phyloP scores from a whole-genome alignment of 768 basidiomycete genomes.

The Trametes cinnabarina region DNA sequence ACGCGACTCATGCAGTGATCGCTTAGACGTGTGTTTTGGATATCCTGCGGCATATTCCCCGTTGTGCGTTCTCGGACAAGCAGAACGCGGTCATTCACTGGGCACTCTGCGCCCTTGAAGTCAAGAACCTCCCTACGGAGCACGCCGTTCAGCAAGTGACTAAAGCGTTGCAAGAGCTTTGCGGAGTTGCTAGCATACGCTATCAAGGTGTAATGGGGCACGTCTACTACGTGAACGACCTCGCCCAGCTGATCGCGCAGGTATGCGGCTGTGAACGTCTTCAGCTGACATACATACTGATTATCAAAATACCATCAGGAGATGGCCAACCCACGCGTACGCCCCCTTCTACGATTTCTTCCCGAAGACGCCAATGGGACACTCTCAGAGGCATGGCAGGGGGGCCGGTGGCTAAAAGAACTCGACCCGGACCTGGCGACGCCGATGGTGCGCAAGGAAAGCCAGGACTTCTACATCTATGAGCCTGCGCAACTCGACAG shows the following conservation, averaged over 20 bases:
- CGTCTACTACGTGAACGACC: slow-evolving; percentile 3
- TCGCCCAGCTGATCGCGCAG: slow-evolving; percentile 1
- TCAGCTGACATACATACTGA: background rate
- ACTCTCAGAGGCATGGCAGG: slow-evolving; percentile 2
- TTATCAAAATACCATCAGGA: no score
- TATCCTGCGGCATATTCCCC: no score
- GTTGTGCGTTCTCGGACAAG: no score
- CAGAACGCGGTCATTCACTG: no score
- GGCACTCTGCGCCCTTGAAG: no score
- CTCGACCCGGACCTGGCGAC: background rate
- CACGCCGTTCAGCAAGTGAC: no score
- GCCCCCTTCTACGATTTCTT: background rate
- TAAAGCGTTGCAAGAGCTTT: no score
- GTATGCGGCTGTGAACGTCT: background rate
- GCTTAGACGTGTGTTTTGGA: no score
- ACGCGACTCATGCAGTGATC: no score
- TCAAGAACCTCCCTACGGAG: no score
- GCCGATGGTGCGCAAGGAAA: background rate
- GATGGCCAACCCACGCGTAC: slow-evolving; percentile 14
- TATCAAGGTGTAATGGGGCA: slow-evolving; percentile 3
- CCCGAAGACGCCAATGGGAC: background rate
- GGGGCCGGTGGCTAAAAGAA: background rate
- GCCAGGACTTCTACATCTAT: background rate
- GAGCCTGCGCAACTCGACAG: slow-evolving; percentile 1
- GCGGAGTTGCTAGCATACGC: no score